Evolutionary conservation across 164 flowering plant species (phyloP), one percentile per base, ranked within the genome.

Genomic region (Aristolochia contorta): DNA sequence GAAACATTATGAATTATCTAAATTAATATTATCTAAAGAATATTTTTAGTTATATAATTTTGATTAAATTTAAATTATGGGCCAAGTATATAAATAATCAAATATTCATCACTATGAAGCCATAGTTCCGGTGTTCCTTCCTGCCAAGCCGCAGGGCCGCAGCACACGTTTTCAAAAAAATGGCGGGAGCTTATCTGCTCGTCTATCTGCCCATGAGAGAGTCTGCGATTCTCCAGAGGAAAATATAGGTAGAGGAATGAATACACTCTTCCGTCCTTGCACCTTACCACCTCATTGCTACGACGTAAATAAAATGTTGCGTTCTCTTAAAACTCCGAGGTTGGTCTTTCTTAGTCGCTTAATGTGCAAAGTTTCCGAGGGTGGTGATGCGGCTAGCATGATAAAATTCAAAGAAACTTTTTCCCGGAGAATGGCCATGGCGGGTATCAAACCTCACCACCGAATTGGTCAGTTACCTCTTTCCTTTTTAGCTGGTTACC

Each of bases 391-490:
- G 27, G 49, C 66, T 8, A 79, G 76, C 67, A 60, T 78, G 63
- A 30, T 74, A 12, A 65, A 63, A 16, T 81, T 78, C 76, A 76
- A 57, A 61, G 76, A 79, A 54, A 62, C 67, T 18, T 90, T 90
- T 69, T 62, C 82, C 2, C 72, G 62, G 58, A 69, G 90, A 37
- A 90, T 90, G 97, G 78, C 78, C 49, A 78, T 84, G 84, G 90
- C 92, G 3, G 94, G 92, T 14, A 79, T 90, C 72, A 79, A 84
- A 51, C 95, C 94, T 21, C 85, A 81, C 62, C 90, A 87, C 72
- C 84, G 82, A 19, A 79, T 90, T 24, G 97, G 96, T 85, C 47
- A 1, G 45, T n/a, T 16, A 18, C 21, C 19, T 25, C 58, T 27
- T 32, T 30, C 32, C 3, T 53, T n/a, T 19, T 53, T 14, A 22